A percentile compares a stretch with the other conserved stretches of the same genome.
Evolutionary conservation across 257 asterid genomes (phyloP).

Genomic region (Penstemon newberryi): DNA sequence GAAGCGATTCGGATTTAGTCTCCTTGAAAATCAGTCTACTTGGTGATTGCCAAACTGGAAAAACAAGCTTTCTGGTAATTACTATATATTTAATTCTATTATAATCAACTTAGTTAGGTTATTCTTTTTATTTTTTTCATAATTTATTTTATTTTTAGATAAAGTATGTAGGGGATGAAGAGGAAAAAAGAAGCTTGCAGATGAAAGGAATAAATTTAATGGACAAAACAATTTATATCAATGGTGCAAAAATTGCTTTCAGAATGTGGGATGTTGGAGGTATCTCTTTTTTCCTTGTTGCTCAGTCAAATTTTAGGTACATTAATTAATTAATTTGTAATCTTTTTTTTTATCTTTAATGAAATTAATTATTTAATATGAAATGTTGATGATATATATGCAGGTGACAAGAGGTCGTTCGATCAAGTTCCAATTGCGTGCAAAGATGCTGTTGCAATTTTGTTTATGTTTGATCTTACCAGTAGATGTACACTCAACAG

Average conservation of each 20-base stretch:
- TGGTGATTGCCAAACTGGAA: slow-evolving; percentile 93
- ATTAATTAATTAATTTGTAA: too few species aligned
- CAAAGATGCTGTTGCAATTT: slow-evolving; percentile 84
- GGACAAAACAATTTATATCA: slow-evolving; percentile 63
- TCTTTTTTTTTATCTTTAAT: too few species aligned
- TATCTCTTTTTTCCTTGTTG: slow-evolving; percentile 24
- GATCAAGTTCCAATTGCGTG: slow-evolving; percentile 92
- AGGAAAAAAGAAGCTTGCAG: slow-evolving; percentile 62
- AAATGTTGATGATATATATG: neutral
- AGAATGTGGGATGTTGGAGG: slow-evolving; percentile 96
- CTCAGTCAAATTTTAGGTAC: slow-evolving; percentile 25
- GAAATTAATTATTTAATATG: too few species aligned
- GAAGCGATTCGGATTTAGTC: slow-evolving; percentile 71
- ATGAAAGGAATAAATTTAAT: slow-evolving; percentile 77
- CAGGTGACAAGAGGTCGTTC: slow-evolving; percentile 63
- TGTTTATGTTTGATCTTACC: slow-evolving; percentile 92
- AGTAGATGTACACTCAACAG: slow-evolving; percentile 69
- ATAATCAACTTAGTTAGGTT: too few species aligned
- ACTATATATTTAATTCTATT: too few species aligned
- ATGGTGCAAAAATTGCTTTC: slow-evolving; percentile 79
- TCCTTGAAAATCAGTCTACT: slow-evolving; percentile 76
- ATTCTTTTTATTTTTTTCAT: neutral
- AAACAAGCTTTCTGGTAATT: slow-evolving; percentile 80
- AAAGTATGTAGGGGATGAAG: slow-evolving; percentile 81
- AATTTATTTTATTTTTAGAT: slow-evolving; percentile 33